Evolutionary conservation across 805 yeast species (phyloP), one percentile per base, ranked within the genome.

Genomic region (Candida alai): DNA sequence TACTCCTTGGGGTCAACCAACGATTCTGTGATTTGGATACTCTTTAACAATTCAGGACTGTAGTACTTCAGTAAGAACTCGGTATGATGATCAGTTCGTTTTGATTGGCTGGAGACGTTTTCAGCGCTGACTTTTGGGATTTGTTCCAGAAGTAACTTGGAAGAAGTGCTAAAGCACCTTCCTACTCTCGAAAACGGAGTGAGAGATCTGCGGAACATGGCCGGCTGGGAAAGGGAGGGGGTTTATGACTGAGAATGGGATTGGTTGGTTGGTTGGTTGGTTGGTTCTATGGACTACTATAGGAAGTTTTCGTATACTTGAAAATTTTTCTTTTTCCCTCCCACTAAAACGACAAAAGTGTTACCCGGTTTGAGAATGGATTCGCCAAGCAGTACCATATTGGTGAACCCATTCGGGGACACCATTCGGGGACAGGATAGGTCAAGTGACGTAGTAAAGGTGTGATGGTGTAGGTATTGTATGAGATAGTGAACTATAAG

Each of bases 11-110:
- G 90, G 7, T 76, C 67, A 33, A 88, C 78, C 13, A 75, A 70
- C 4, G 82, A 67, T 62, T 90, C 96, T 0, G 97, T 85, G 28
- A 82, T 70, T 47, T 83, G 68, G 45, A 93, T 86, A 34, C 94
- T 76, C 52, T 86, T 84, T 42, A 90, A 73, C 32, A 89, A 70
- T 39, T 80, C 83, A 20, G 88, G 85, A 6, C 90, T 77, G 58
- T 90, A 90, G 65, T 80, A 90, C 52, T 87, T 78, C 30, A 76
- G 58, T 45, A 89, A 68, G 43, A 66, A 69, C 28, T 74, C 71
- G 43, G 77, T 47, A 56, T 81, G 87, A 38, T 63, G 41, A 10
- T 50, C 42, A 12, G 48, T n/a, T n/a, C n/a, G 5, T 24, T 24
- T 24, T 3, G 27, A 9, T 24, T 24, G 9, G 27, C 6, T 6